A percentile compares a stretch with the other conserved stretches of the same genome.
Conservation (phyloP, 169 alveolate genomes). For the Plasmodium reichenowi region DNA sequence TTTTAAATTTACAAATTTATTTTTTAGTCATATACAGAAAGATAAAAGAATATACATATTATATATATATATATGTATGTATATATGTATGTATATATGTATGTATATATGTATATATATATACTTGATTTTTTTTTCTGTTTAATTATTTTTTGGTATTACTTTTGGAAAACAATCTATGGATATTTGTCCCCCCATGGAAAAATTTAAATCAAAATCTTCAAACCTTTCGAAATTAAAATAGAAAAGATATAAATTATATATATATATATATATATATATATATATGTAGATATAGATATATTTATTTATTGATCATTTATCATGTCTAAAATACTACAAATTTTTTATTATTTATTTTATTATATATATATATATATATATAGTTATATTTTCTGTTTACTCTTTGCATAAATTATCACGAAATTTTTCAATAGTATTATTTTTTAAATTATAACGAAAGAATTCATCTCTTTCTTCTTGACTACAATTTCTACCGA, state of each 20-base stretch:
- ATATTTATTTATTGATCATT: neutral
- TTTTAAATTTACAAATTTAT: neutral
- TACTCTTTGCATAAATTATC: conserved; percentile 37
- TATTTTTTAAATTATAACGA: conserved; percentile 85
- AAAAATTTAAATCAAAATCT: conserved; percentile 87
- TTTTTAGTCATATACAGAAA: neutral
- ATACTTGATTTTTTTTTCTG: neutral
- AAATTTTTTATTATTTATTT: too few relatives aligned
- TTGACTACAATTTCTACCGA: conserved; percentile 96
- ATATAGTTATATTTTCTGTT: neutral
- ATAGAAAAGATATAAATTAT: conserved; percentile 79
- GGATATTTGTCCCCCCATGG: conserved; percentile 98
- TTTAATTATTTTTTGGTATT: conserved; percentile 4
- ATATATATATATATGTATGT: neutral
- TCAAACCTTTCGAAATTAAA: conserved; percentile 84
- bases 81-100: conserved; percentile 24
- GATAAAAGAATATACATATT: neutral
- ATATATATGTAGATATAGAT: neutral
- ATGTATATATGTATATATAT: conserved; percentile 20
- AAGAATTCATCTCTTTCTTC: conserved; percentile 94
- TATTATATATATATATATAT: neutral
- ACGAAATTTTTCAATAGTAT: conserved; percentile 57
- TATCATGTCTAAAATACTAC: too few relatives aligned
- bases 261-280: neutral
- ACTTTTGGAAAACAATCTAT: conserved; percentile 95